Percentiles rank a stretch among this genome's conserved stretches.
Conservation (phyloP, 257 asterid genomes). For the Cynanchum wilfordii region DNA sequence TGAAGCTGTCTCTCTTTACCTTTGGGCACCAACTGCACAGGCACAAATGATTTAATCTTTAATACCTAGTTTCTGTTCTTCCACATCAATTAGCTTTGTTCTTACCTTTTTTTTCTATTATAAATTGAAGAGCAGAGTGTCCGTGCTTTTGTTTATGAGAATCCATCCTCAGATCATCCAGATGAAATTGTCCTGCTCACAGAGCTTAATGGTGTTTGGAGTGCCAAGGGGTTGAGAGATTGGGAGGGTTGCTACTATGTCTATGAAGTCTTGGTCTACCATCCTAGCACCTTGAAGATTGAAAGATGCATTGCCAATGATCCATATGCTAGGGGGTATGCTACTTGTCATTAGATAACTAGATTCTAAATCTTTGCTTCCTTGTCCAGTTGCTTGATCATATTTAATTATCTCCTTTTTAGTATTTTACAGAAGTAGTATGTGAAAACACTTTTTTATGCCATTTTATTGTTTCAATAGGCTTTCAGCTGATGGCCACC, state of each 20-base stretch:
- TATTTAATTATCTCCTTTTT: background rate
- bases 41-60: constrained; percentile 26
- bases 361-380: background rate
- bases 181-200: constrained; percentile 55
- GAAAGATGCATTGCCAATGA: constrained; percentile 80
- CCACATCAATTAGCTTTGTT: constrained; percentile 1
- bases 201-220: constrained; percentile 86
- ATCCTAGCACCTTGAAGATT: constrained; percentile 67
- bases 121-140: constrained; percentile 47
- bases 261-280: constrained; percentile 85
- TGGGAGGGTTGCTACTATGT: constrained; percentile 94
- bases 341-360: constrained; percentile 15
- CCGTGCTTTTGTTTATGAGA: constrained; percentile 50
- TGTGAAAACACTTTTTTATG: constrained; percentile 9
- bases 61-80: constrained; percentile 3
- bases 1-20: constrained; percentile 54
- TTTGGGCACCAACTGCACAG: constrained; percentile 99
- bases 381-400: background rate
- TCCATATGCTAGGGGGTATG: constrained; percentile 95
- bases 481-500: constrained; percentile 74
- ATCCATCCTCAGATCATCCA: constrained; percentile 45
- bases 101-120: constrained; percentile 9
- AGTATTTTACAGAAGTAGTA: background rate
- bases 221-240: constrained; percentile 56
- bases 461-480: constrained; percentile 35